Evolutionary conservation across 331 rosid genomes (phyloP), one percentile per base, ranked within the genome.

Genomic region (Erythrophleum ivorense): DNA sequence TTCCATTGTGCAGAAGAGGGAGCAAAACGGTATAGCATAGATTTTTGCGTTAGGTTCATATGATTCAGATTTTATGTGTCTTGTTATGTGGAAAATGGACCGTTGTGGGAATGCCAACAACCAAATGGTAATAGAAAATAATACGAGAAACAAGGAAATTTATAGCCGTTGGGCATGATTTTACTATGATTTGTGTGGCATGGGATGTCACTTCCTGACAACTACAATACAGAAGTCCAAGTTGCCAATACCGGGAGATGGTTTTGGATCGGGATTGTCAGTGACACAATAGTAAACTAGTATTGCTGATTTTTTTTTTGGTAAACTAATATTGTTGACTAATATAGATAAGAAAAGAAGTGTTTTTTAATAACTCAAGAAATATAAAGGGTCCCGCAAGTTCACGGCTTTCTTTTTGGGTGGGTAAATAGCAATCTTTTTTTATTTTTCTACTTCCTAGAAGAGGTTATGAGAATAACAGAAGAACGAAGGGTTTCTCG

Each of bases 81-180:
- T 73, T 73, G 34, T 41, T 60, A 38, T 12, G 74, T 48, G 86
- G 41, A 84, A 58, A 85, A 76, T 84, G 84, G 87, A 70, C 90
- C 91, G 90, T 91, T 59, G 34, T 13, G 70, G 12, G 15, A 63
- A 63, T 34, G 45, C 45, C 73, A 64, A 58, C 54, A 19, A 49
- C 38, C 12, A 34, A 57, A 21, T 13, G 33, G 66, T 45, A 34
- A 6, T 6, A 64, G 79, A 74, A 79, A 86, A 88, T 78, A 86
- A 84, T 71, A 54, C 86, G 68, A 62, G 52, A 33, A 75, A 4
- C 45, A 63, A 63, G 36, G 77, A 16, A 73, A 54, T 85, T 45
- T 76, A 71, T 85, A 87, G 90, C 89, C 91, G 91, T 88, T 88
- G 57, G 76, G 69, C 46, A 13, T 11, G 8, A 66, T 29, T 53